phyloP scores from a whole-genome alignment of 352 stramenopile genomes.

The Globisporangium apiculatum region DNA sequence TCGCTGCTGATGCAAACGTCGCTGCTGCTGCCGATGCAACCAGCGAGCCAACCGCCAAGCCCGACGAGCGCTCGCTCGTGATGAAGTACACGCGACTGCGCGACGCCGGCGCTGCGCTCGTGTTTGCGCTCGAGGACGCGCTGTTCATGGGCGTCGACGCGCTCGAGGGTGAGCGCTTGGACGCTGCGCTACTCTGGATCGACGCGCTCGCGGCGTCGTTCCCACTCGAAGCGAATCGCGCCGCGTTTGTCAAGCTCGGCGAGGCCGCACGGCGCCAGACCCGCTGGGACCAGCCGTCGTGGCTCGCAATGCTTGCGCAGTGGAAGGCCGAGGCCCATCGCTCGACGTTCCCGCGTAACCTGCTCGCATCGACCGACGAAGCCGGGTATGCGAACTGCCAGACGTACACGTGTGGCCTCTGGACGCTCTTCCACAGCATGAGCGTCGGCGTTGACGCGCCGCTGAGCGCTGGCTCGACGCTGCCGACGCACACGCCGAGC shows the following conservation, averaged over 20 bases:
- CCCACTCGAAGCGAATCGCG: slow-evolving; percentile 55
- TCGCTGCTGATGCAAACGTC: neutral
- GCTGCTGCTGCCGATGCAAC: too few species aligned
- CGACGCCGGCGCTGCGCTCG: slow-evolving; percentile 50
- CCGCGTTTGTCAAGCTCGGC: slow-evolving; percentile 29
- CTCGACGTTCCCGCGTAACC: slow-evolving; percentile 47
- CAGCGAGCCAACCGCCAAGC: slow-evolving; percentile 8
- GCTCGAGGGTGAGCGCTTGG: slow-evolving; percentile 61
- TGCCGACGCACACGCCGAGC: slow-evolving; percentile 40
- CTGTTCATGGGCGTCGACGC: slow-evolving; percentile 59
- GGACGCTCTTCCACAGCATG: slow-evolving; percentile 77
- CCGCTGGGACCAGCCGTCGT: slow-evolving; percentile 47
- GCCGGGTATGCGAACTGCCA: slow-evolving; percentile 40
- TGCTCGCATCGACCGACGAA: slow-evolving; percentile 50
- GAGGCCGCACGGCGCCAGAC: slow-evolving; percentile 29
- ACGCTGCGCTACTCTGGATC: slow-evolving; percentile 56
- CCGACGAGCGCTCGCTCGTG: slow-evolving; percentile 36
- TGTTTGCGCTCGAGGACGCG: slow-evolving; percentile 57
- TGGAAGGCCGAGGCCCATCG: slow-evolving; percentile 39
- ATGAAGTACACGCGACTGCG: slow-evolving; percentile 63
- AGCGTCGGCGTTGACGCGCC: slow-evolving; percentile 32
- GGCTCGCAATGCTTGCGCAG: slow-evolving; percentile 47
- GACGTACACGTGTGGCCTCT: slow-evolving; percentile 76
- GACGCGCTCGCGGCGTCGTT: slow-evolving; percentile 50
- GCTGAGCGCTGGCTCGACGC: slow-evolving; percentile 7